Evolutionary conservation across 768 basidiomycete species (phyloP), one percentile per base, ranked within the genome.

Genomic region (Zangia roseola): DNA sequence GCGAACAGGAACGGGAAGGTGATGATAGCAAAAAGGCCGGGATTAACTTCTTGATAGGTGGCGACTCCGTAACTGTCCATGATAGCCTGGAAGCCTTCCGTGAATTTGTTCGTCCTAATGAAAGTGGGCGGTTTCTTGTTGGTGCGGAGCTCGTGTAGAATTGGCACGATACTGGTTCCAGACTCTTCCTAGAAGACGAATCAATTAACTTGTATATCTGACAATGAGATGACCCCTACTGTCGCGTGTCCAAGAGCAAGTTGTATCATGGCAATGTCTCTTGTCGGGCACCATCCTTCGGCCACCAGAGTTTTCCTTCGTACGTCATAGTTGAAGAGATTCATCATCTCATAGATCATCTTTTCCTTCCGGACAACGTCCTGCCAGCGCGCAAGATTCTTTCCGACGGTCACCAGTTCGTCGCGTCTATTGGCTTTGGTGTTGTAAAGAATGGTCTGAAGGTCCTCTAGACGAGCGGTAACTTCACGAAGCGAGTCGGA

Each of bases 1-100:
- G 93, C 95, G 61, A 98, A 99, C 57, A 99, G 71, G 83, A 99
- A 98, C 0, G 97, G 97, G 83, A 97, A 97, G 2, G 94, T 97
- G 58, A 88, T 74, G 57, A 91, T 74, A 0, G 91, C 92, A 69
- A 95, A 95, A 24, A 98, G 71, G 45, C 94, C 97, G 17, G 97
- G 95, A 65, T 98, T 98, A 65, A 94, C 84, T 69, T 99, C 97
- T 65, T 97, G 91, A 65, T 99, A 98, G 1, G 82, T 84, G 13
- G 93, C 90, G 43, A 91, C 84, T 61, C 95, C 97, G 63, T 99
- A 99, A 43, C 88, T 87, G 69, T 99, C 97, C 85, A 99, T 97
- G 70, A 99, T 94, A 31, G 89, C 82, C 71, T 99, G 97, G 81
- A 94, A 98, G 8, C 86, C 95, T 59, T 90, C 88, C 1, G 97